Evolutionary conservation across 441 rosid genomes (phyloP).

Genomic region (Adansonia grandidieri): DNA sequence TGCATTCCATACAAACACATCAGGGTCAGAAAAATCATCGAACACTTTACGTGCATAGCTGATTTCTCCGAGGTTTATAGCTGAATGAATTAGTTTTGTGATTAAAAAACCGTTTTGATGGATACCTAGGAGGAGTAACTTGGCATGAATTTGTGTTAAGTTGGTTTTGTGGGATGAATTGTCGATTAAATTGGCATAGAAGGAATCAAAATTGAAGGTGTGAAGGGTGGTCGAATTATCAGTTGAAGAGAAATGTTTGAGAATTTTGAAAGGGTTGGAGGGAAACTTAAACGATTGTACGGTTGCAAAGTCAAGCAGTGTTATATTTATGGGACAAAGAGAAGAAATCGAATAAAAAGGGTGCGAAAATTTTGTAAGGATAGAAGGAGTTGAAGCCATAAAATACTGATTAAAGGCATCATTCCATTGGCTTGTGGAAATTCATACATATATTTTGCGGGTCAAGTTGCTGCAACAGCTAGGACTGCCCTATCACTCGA

Average conservation of each 20-base stretch:
- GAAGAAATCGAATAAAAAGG: neutral
- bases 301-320: neutral
- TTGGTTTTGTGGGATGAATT: conserved; percentile 39
- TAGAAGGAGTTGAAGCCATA: neutral
- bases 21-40: conserved; percentile 64
- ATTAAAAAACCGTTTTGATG: conserved; percentile 57
- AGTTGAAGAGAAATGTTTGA: conserved; percentile 19
- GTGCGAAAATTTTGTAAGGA: neutral
- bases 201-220: conserved; percentile 17
- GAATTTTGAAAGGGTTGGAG: conserved; percentile 18
- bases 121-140: conserved; percentile 46
- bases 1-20: conserved; percentile 76
- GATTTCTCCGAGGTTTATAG: conserved; percentile 48
- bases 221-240: neutral
- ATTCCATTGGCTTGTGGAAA: neutral
- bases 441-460: no score
- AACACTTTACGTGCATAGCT: conserved; percentile 63
- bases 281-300: conserved; percentile 20
- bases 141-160: conserved; percentile 59
- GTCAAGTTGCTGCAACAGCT: no score
- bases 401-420: neutral
- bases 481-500: no score
- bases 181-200: conserved; percentile 43
- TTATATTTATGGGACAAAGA: neutral
- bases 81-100: conserved; percentile 48